Evolutionary conservation across 2,329 filamentous ascomycete genomes (phyloP).

Genomic region (Scedosporium dehoogii): DNA sequence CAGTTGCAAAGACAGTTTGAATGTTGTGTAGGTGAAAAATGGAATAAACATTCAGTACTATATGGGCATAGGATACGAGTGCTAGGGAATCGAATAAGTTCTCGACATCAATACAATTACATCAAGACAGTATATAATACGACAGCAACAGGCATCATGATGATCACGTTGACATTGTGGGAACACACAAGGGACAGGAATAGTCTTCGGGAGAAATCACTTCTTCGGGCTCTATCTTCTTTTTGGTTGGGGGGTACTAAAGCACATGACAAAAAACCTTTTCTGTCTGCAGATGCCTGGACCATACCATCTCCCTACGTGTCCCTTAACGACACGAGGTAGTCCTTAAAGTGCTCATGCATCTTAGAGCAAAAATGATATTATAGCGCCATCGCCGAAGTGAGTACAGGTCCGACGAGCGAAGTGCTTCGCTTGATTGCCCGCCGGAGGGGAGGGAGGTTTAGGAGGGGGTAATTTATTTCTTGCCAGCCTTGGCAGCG

Average conservation of each 20-base stretch:
- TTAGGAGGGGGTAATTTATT: slow-evolving; percentile 39
- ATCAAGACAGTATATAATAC: no score
- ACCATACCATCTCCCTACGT: slow-evolving; percentile 16
- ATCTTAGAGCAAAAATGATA: slow-evolving; percentile 27
- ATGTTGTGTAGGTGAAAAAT: no score
- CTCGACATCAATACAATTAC: no score
- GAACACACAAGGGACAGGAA: not conserved
- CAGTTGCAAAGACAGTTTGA: no score
- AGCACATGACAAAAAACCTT: slow-evolving; percentile 33
- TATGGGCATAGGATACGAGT: no score
- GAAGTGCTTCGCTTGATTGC: slow-evolving; percentile 1
- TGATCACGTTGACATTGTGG: no score
- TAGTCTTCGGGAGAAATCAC: slow-evolving; percentile 11
- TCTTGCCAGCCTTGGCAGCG: slow-evolving; percentile 65
- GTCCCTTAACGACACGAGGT: not conserved
- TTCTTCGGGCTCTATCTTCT: slow-evolving; percentile 34
- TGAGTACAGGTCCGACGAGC: slow-evolving; percentile 20
- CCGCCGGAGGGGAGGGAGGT: not conserved
- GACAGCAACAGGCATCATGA: no score
- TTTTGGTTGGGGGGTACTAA: slow-evolving; percentile 21
- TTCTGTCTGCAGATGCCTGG: slow-evolving; percentile 25
- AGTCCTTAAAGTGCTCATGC: slow-evolving; percentile 14
- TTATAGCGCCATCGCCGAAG: slow-evolving; percentile 35
- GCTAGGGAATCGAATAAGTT: no score
- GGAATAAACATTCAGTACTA: no score